Evolutionary conservation across 352 stramenopile species (phyloP), one percentile per base, ranked within the genome.

Genomic region (Peronosclerospora sorghi): DNA sequence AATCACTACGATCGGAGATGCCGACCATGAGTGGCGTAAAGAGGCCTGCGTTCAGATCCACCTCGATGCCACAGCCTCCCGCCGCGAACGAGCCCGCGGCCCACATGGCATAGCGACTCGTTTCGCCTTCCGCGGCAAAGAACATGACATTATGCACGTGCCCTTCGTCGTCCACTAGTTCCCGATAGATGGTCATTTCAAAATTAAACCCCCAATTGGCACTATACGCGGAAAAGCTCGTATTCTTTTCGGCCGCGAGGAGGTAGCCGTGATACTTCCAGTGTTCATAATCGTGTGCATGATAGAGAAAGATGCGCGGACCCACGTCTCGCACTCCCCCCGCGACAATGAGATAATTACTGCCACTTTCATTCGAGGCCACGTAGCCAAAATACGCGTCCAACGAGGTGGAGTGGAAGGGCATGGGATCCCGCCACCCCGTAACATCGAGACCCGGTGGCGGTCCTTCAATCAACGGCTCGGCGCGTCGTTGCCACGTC

Each of bases 181-280:
- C 71, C 21, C 69, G 45, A 50, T 77, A 84, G 51, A 73, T 77
- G 27, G 63, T 75, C 8, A 65, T 84, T 54, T 84, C 71, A 32
- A 81, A 84, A 58, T 81, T 84, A 45, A 35, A 81, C 1, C 71
- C 71, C 66, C 66, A 84, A 54, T 28, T 73, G 3, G 21, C 71
- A 29, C 68, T 81, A 54, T 70, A 81, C 30, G 32, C 21, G 20
- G 70, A 83, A 46, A 81, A 84, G 0, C 42, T 78, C 18, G 68
- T 78, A 57, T 80, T 81, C 48, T 73, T 76, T 26, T 78, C 61
- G 51, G 68, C 51, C 1, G 65, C 46, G 15, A 83, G 57, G 30
- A 84, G 49, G 45, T 59, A 81, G 2, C 72, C 72, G 59, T 80
- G 71, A 65, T 78, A 84, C 27, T 68, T 48, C 72, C 72, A 84